Evolutionary conservation across 108 stramenopile species (phyloP).

Genomic region (Cyclotella choctawhatcheeana): DNA sequence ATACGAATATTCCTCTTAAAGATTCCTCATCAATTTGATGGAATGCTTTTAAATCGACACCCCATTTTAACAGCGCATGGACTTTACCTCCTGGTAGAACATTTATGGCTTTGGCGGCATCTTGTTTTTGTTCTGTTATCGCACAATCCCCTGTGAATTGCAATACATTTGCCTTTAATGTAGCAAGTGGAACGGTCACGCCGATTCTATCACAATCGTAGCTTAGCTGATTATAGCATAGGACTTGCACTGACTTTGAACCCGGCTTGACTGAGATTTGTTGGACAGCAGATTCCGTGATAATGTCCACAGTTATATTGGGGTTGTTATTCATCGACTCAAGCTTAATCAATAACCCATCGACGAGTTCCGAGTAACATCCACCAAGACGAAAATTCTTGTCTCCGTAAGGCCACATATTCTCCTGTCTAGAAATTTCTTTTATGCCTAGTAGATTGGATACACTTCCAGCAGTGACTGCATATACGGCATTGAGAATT

Average conservation of each 20-base stretch:
- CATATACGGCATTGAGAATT: conserved; percentile 37
- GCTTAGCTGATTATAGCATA: not conserved
- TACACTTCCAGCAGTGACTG: conserved; percentile 37
- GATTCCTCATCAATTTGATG: conserved; percentile 9
- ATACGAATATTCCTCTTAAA: conserved; percentile 28
- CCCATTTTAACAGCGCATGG: conserved; percentile 33
- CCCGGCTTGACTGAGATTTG: conserved; percentile 12
- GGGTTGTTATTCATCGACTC: conserved; percentile 25
- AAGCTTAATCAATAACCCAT: conserved; percentile 31
- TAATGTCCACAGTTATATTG: conserved; percentile 16
- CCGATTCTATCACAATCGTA: conserved; percentile 24
- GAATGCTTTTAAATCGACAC: conserved; percentile 25
- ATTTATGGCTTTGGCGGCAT: conserved; percentile 34
- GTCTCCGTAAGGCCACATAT: conserved; percentile 41
- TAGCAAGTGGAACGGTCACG: conserved; percentile 36
- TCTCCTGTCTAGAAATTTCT: conserved; percentile 49
- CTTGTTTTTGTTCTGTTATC: conserved; percentile 20
- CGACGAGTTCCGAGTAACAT: conserved; percentile 40
- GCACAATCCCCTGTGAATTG: conserved; percentile 23
- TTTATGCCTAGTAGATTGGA: conserved; percentile 21
- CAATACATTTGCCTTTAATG: conserved; percentile 17
- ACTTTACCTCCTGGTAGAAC: conserved; percentile 45
- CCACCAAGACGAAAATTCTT: conserved; percentile 30
- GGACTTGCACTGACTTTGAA: not conserved
- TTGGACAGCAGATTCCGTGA: conserved; percentile 18